Percentiles rank a stretch among this genome's conserved stretches.
phyloP scores from a whole-genome alignment of 148 eudicot genomes.

The Fagopyrum tataricum region DNA sequence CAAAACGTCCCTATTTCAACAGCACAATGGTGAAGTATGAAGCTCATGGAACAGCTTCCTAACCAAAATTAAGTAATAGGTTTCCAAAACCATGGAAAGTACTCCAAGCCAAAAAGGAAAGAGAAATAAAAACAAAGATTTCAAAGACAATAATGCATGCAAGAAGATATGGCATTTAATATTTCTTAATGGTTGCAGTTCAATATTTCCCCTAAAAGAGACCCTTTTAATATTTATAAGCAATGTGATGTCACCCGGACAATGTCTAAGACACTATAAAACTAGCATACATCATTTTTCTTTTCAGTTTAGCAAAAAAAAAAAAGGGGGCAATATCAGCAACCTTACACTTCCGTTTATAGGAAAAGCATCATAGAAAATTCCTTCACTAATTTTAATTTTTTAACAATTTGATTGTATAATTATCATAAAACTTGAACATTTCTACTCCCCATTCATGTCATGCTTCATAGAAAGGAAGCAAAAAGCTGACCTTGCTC shows the following conservation, averaged over 20 bases:
- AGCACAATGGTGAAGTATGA: neutral
- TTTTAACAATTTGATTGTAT: neutral
- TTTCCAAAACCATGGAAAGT: neutral
- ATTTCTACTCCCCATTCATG: neutral
- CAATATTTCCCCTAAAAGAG: neutral
- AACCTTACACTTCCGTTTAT: neutral
- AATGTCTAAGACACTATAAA: neutral
- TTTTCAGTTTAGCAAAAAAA: neutral
- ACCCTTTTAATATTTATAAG: neutral
- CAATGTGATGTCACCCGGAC: neutral
- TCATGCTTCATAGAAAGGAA: neutral
- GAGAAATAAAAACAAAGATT: too few species aligned
- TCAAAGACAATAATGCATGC: too few species aligned
- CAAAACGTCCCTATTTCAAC: neutral
- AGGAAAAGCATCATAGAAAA: neutral
- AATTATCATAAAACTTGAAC: neutral
- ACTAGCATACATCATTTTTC: neutral
- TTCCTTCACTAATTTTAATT: neutral
- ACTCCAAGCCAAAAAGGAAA: neutral
- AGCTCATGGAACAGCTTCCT: too few species aligned
- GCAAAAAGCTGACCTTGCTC: conserved; percentile 41
- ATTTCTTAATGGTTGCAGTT: neutral
- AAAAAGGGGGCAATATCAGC: neutral
- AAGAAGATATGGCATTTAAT: too few species aligned
- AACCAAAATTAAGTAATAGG: neutral